Base-by-base conservation (phyloP, 1,284 basidiomycete species). In the Pyrrhoderma noxium region DNA sequence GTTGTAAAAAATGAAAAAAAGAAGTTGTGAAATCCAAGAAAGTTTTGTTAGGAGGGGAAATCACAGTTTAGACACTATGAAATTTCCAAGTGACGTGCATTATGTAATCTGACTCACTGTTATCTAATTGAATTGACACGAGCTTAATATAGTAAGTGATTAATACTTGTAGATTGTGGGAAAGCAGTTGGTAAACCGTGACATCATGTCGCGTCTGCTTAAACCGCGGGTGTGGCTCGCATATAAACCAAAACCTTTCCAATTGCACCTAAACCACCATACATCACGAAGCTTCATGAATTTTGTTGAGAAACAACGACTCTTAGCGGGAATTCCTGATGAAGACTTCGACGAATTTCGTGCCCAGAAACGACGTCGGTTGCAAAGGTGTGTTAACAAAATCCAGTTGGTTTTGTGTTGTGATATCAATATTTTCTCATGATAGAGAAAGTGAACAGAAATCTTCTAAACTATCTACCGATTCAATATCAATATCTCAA, bases 341-440 rank as follows among this genome's bases (percentile, higher is more conserved):
- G 53, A 49, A 22, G 53, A 54, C 31, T 40, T 54, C 3, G 53
- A 49, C n/a, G 53, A 50, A 23, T 51, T 46, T 34, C 48, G 47
- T 25, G 36, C 49, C 13, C 35, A 47, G 38, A 39, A 41, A 27
- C 31, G 38, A 18, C 19, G 11, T 9, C 34, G 34, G 5, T 23
- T 19, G 13, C 47, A 42, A 14, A 52, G 51, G 51, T 52, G 23
- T 25, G 19, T 5, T 9, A n/a, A 34, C 21, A 8, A 1, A 25
- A 34, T 47, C 3, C 16, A 13, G 13, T 23, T 31, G 19, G 14
- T 8, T 23, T 39, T 2, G n/a, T 2, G 38, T 14, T 3, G 38
- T 16, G 8, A 38, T 21, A 23, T 25, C 21, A 4, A 37, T 22
- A 13, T 7, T 7, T 18, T 39, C 8, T 27, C 21, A 7, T 19